A percentile compares a stretch with the other conserved stretches of the same genome.
Evolutionary conservation across 2,329 filamentous ascomycete genomes (phyloP).

Genomic region (Penicillium sp.): DNA sequence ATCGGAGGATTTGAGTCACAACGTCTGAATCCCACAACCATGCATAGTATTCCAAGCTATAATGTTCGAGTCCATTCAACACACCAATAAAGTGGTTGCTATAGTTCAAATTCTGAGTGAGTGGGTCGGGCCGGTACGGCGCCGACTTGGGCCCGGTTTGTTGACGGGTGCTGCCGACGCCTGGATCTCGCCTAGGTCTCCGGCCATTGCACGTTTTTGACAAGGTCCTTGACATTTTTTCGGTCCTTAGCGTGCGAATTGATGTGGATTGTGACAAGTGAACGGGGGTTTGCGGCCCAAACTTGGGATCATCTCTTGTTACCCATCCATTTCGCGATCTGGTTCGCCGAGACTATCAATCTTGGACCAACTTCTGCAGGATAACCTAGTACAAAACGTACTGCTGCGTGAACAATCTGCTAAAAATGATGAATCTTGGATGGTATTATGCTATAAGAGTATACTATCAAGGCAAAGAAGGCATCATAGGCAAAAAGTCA

Average conservation of each 20-base stretch:
- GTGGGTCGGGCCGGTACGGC: constrained; percentile 34
- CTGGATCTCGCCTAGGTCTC: constrained; percentile 16
- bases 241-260: constrained; percentile 9
- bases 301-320: constrained; percentile 2
- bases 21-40: constrained; percentile 20
- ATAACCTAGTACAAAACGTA: neutral
- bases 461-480: constrained; percentile 35
- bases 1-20: constrained; percentile 29
- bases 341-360: constrained; percentile 12
- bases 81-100: constrained; percentile 27
- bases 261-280: constrained; percentile 20
- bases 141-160: constrained; percentile 31
- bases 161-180: constrained; percentile 19
- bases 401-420: neutral
- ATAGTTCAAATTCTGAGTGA: constrained; percentile 24
- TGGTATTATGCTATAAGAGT: neutral
- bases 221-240: neutral
- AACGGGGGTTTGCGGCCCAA: constrained; percentile 25
- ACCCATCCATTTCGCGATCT: neutral
- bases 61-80: constrained; percentile 20
- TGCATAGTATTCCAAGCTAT: constrained; percentile 26
- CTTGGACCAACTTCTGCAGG: constrained; percentile 10
- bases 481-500: constrained; percentile 45
- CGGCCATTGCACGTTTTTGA: constrained; percentile 13
- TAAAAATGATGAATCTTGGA: neutral